A percentile compares a stretch with the other conserved stretches of the same genome.
phyloP scores from a whole-genome alignment of 495 filamentous ascomycete species.

The Penicillium argentinense region DNA sequence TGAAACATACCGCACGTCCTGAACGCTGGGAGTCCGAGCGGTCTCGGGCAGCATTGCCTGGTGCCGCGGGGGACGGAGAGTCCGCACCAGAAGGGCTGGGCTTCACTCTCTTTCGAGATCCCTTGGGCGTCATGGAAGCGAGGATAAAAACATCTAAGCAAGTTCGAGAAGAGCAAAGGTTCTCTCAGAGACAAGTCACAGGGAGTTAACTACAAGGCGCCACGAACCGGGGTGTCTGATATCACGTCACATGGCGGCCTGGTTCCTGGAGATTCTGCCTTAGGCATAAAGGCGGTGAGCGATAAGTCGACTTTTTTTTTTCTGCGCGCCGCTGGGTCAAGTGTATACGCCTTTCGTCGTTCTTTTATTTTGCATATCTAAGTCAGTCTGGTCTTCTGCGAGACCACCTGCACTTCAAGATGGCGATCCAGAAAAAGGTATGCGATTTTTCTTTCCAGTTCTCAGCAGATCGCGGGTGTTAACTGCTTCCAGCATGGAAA shows the following conservation, averaged over 20 bases:
- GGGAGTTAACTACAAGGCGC: slow-evolving; percentile 15
- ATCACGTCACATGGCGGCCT: slow-evolving; percentile 38
- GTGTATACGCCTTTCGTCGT: slow-evolving; percentile 22
- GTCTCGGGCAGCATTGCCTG: slow-evolving; percentile 33
- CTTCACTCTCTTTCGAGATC: slow-evolving; percentile 64
- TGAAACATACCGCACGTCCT: slow-evolving; percentile 29
- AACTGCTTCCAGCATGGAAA: slow-evolving; percentile 72
- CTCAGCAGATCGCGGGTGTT: slow-evolving; percentile 13
- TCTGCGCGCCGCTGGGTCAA: slow-evolving; percentile 15
- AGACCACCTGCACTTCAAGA: slow-evolving; percentile 42
- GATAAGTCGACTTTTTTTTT: slow-evolving; percentile 31
- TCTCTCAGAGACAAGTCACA: neutral
- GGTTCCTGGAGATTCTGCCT: slow-evolving; percentile 26
- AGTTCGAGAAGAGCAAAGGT: neutral
- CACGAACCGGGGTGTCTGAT: slow-evolving; percentile 26
- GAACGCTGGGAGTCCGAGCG: slow-evolving; percentile 34
- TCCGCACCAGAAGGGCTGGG: slow-evolving; percentile 52
- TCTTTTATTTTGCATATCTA: slow-evolving; percentile 16
- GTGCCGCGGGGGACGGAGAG: slow-evolving; percentile 30
- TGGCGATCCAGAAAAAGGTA: slow-evolving; percentile 98
- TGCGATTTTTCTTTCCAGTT: neutral
- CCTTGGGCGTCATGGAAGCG: slow-evolving; percentile 49
- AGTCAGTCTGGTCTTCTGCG: slow-evolving; percentile 19
- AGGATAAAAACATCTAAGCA: slow-evolving; percentile 32
- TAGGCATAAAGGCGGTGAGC: slow-evolving; percentile 31